Percentiles rank a stretch among this genome's conserved stretches.
These are phyloP conservation scores for Mycena sp. DNA, from an alignment of 1,284 basidiomycete genomes.

Conservation along the genomic window DNA sequence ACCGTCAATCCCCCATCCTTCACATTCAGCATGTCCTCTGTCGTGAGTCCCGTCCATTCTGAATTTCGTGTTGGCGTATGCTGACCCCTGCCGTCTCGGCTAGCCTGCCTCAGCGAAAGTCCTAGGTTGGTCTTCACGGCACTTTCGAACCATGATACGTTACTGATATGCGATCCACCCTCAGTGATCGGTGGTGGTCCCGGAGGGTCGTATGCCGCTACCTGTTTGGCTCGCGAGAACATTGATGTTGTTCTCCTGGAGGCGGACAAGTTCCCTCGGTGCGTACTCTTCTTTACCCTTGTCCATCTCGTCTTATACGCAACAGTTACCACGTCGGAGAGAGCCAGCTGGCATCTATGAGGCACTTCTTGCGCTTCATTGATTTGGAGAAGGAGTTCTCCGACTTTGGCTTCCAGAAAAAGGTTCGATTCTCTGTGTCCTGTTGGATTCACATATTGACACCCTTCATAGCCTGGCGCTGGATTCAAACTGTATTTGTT, in stretches of 20 bases:
- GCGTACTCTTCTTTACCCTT: conserved; percentile 39
- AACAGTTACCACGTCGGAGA: conserved; percentile 50
- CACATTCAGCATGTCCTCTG: not conserved
- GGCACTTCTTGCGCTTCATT: conserved; percentile 42
- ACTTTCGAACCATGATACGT: not conserved
- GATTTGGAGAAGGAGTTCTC: conserved; percentile 39
- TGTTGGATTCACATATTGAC: conserved; percentile 2
- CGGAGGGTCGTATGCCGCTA: conserved; percentile 62
- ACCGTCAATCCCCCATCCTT: not conserved
- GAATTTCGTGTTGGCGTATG: not conserved
- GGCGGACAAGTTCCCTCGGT: conserved; percentile 42
- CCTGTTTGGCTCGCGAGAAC: conserved; percentile 54
- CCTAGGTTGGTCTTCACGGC: not conserved
- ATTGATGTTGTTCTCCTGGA: conserved; percentile 62
- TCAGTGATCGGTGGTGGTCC: conserved; percentile 58
- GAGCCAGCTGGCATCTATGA: conserved; percentile 41
- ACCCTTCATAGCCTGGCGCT: not conserved
- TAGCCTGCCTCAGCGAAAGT: conserved; percentile 39
- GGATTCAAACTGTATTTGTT: not conserved
- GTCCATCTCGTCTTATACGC: not conserved
- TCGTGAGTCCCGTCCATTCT: not conserved
- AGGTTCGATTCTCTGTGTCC: conserved; percentile 29
- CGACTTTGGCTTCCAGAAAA: conserved; percentile 39
- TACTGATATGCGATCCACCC: conserved; percentile 1
- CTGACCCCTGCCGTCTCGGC: not conserved